These are phyloP conservation scores for Komagataella kurtzmanii DNA, from an alignment of 805 yeast species.

Conservation along the genomic window DNA sequence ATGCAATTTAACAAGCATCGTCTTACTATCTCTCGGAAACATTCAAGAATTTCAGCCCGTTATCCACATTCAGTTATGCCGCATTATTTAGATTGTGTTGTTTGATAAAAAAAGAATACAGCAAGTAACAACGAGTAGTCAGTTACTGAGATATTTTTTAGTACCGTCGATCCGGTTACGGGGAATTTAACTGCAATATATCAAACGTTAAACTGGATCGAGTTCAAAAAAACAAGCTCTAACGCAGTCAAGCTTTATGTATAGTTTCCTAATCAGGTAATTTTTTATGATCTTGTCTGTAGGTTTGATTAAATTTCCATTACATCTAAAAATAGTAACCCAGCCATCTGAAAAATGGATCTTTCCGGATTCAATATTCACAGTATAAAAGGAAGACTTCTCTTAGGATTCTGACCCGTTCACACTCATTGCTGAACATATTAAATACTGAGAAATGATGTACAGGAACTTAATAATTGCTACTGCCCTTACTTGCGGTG, in stretches of 20 bases:
- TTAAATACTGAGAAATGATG: background rate
- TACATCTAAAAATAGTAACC: background rate
- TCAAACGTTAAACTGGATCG: background rate
- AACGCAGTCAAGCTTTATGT: background rate
- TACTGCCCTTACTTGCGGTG: slow-evolving; percentile 30
- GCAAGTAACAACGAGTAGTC: background rate
- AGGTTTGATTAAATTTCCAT: background rate
- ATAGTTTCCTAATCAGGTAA: background rate
- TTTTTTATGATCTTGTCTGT: background rate
- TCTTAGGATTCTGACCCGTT: background rate
- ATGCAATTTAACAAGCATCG: too few relatives aligned
- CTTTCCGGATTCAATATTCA: background rate
- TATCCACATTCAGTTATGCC: background rate
- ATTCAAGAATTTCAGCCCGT: too few relatives aligned
- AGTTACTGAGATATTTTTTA: background rate
- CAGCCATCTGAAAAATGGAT: background rate
- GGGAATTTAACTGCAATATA: background rate
- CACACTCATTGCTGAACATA: background rate
- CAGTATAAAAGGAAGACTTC: background rate
- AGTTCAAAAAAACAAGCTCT: background rate
- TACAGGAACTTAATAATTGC: slow-evolving; percentile 6
- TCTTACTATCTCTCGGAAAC: too few relatives aligned
- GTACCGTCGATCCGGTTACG: background rate
- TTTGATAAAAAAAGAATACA: too few relatives aligned
- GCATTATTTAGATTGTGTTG: background rate